Evolutionary conservation across 2,329 filamentous ascomycete species (phyloP), one percentile per base, ranked within the genome.

Genomic region (Teratosphaeria epicoccoides): DNA sequence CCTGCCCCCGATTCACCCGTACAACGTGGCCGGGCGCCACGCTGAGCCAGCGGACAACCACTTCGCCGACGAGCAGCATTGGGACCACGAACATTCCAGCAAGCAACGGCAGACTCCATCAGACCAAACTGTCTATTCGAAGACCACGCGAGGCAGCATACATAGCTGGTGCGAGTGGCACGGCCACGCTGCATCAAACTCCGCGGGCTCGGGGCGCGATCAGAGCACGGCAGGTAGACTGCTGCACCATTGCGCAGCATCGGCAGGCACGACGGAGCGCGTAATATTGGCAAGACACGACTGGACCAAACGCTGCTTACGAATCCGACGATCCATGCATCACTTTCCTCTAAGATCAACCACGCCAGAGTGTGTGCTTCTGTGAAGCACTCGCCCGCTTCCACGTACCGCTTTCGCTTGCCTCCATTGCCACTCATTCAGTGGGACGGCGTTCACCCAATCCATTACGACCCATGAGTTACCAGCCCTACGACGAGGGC

Each of bases 401-500:
- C 23, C 44, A 28, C 44, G 44, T 14, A 24, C 23, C 23, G n/a
- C 44, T 24, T 11, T 24, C 44, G 11, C 25, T 24, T 46, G 6
- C 29, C 22, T 46, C 12, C 25, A 17, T 40, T 6, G 33, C 33
- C 33, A 40, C 25, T 28, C 17, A 24, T 46, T 46, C 44, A 28
- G 25, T 17, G 17, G 44, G 20, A 17, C n/a, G 7, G 33, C n/a
- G 7, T 17, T 22, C n/a, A 5, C 49, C 43, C 24, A 3, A 22
- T n/a, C 6, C 12, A 17, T 17, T 24, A 48, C 49, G 46, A 47
- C 33, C 49, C 44, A 56, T 56, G 54, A 52, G 40, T 48, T 49
- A 56, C 43, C 49, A 49, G 23, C 47, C 54, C 37, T 44, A 54
- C 24, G 52, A 54, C 49, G 28, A 52, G 23, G 48, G 51, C 23